Evolutionary conservation across 2,329 filamentous ascomycete species (phyloP).

Genomic region (Talaromyces sp.): DNA sequence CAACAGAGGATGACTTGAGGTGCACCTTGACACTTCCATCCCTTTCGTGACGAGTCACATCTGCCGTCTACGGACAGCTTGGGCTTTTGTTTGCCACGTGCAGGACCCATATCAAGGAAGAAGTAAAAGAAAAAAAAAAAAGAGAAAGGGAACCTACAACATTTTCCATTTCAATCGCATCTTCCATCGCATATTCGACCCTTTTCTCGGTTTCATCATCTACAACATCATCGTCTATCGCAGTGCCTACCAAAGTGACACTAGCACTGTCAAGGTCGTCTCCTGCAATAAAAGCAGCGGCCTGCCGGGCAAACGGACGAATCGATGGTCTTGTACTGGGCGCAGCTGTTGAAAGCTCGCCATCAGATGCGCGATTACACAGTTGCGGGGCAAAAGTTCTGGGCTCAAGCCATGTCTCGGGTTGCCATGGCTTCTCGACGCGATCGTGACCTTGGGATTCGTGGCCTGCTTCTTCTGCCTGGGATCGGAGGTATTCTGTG

Average conservation of each 20-base stretch:
- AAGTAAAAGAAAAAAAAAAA: background rate
- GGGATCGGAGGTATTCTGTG: background rate
- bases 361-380: constrained; percentile 4
- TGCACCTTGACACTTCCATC: background rate
- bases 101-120: background rate
- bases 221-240: background rate
- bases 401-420: constrained; percentile 7
- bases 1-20: background rate
- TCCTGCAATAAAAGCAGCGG: constrained; percentile 7
- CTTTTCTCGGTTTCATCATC: background rate
- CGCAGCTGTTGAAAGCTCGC: constrained; percentile 9
- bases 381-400: background rate
- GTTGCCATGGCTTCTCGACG: constrained; percentile 6
- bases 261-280: background rate
- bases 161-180: background rate
- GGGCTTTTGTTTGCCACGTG: background rate
- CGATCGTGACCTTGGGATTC: background rate
- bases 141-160: background rate
- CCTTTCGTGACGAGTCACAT: background rate
- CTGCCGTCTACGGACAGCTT: background rate
- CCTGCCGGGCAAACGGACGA: constrained; percentile 6
- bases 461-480: background rate
- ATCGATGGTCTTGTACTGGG: constrained; percentile 11
- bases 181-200: background rate
- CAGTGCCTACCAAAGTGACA: background rate